Evolutionary conservation across 768 basidiomycete genomes (phyloP), one percentile per base, ranked within the genome.

Genomic region (Suillus fuscotomentosus): DNA sequence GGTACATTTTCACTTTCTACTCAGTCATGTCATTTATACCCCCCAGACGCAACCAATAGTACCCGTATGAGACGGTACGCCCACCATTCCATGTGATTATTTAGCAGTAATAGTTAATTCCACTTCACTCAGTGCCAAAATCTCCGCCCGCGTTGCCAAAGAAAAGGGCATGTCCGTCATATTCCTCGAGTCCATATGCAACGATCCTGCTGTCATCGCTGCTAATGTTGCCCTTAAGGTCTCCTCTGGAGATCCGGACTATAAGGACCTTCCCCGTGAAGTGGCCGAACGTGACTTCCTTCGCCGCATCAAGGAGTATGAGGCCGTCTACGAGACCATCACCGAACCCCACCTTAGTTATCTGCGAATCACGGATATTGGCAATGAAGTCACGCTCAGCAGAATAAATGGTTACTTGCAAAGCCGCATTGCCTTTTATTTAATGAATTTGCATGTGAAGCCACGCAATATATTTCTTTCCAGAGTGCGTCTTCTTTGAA

Each of bases 391-490:
- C 61, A 92, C 88, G 0, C 84, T 95, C 56, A 89, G 86, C 60
- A 83, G 89, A 67, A 98, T 99, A 61, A 88, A 96, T 72, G 96
- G 96, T 15, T 99, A 99, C 72, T 79, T 99, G 65, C 94, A 96
- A 72, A 95, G 94, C 82, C 90, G 97, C 42, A 95, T 99, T 68
- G 97, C 95, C 22, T 99, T 97, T 79, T 99, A 96, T 77, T 82
- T 99, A 62, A 99, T 98, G 96, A 98, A 98, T 75, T 76, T 99
- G 70, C 97, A 99, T 77, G 81, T 99, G 69, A 97, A 97, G 70
- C 97, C 97, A 7, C 84, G 97, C 64, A 94, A 90, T 73, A 99
- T 99, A 66, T 99, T 95, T 78, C 86, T 99, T 65, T 98, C 97
- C 5, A 80, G 97, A 70, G 97, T 98, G 72, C 71, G 89, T 54